phyloP scores from a whole-genome alignment of 768 basidiomycete genomes.

The Tulasnella sp. region DNA sequence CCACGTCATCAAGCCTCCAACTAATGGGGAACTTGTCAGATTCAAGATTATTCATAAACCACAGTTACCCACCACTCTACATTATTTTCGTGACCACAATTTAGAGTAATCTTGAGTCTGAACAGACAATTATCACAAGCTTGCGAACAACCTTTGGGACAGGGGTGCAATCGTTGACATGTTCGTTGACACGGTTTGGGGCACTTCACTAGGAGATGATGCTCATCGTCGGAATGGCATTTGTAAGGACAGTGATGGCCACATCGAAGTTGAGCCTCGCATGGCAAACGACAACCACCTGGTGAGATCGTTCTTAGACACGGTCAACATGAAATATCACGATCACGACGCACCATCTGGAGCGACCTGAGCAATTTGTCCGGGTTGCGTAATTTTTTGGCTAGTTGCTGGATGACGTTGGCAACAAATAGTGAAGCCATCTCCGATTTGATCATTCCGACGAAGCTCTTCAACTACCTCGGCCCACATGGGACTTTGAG shows the following conservation, averaged over 20 bases:
- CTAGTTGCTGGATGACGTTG: slow-evolving; percentile 35
- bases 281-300: slow-evolving; percentile 54
- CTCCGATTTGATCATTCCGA: slow-evolving; percentile 33
- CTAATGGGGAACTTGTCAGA: slow-evolving; percentile 24
- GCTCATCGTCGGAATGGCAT: slow-evolving; percentile 50
- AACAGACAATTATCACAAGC: slow-evolving; percentile 44
- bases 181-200: slow-evolving; percentile 37
- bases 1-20: slow-evolving; percentile 34
- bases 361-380: slow-evolving; percentile 36
- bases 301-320: background rate
- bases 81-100: slow-evolving; percentile 32
- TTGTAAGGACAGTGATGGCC: slow-evolving; percentile 54
- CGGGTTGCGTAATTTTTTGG: slow-evolving; percentile 37
- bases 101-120: slow-evolving; percentile 34
- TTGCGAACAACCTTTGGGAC: slow-evolving; percentile 37
- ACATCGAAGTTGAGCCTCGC: slow-evolving; percentile 40
- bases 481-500: slow-evolving; percentile 42
- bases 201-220: slow-evolving; percentile 39
- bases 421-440: slow-evolving; percentile 45
- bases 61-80: background rate
- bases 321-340: background rate
- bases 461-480: slow-evolving; percentile 46
- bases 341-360: slow-evolving; percentile 37
- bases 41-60: too few species aligned
- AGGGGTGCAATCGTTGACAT: slow-evolving; percentile 47